A percentile compares a stretch with the other conserved stretches of the same genome.
Conservation (phyloP, 768 basidiomycete species). For the Hygrophorus pudorinus region DNA sequence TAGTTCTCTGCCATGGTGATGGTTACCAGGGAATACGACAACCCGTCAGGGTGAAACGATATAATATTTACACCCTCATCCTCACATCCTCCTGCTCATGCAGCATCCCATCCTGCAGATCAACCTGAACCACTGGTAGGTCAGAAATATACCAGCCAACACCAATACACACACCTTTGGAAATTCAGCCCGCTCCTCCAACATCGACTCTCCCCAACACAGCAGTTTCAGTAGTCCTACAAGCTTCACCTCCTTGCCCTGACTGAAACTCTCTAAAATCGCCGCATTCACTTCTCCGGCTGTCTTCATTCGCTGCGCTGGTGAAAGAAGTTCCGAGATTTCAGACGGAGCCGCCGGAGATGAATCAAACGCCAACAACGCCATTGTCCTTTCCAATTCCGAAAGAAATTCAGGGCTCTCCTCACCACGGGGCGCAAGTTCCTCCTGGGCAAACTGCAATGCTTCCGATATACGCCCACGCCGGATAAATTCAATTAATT, state of each 20-base stretch:
- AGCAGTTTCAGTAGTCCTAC: conserved; percentile 73
- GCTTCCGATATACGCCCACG: conserved; percentile 71
- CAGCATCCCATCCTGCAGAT: conserved; percentile 7
- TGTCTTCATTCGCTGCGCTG: conserved; percentile 87
- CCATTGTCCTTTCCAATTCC: conserved; percentile 94
- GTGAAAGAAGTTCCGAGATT: conserved; percentile 74
- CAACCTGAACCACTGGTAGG: no score
- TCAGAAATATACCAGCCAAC: no score
- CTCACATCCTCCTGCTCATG: conserved; percentile 3
- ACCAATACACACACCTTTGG: no score
- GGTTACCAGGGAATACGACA: no score
- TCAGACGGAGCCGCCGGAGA: conserved; percentile 47
- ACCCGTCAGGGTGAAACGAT: no score
- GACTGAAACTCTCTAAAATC: conserved; percentile 84
- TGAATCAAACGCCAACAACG: conserved; percentile 75
- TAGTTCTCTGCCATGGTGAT: no score
- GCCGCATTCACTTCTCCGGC: conserved; percentile 94
- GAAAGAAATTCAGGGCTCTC: conserved; percentile 89
- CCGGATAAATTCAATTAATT: conserved; percentile 90
- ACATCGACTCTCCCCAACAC: conserved; percentile 78
- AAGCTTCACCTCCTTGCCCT: conserved; percentile 89
- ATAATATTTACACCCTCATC: neutral
- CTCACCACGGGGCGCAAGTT: conserved; percentile 90
- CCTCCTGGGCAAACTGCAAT: conserved; percentile 83
- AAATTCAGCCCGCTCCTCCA: conserved; percentile 72